phyloP scores from a whole-genome alignment of 2,329 filamentous ascomycete species.

The Aspergillus clavatus region DNA sequence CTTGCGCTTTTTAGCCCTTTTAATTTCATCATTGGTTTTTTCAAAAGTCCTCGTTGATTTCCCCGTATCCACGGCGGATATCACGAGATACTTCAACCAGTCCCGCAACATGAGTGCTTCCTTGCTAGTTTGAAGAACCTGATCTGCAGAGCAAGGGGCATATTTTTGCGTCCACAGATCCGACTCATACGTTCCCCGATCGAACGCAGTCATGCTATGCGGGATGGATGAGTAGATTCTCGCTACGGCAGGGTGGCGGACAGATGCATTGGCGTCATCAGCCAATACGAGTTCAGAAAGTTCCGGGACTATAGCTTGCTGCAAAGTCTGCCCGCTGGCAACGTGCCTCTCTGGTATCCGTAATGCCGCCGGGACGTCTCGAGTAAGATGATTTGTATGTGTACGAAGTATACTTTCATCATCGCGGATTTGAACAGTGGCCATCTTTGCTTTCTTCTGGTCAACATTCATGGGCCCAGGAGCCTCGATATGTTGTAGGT shows the following conservation, averaged over 20 bases:
- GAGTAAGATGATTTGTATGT: slow-evolving; percentile 7
- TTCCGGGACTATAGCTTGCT: slow-evolving; percentile 25
- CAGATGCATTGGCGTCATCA: slow-evolving; percentile 1
- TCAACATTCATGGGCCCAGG: slow-evolving; percentile 10
- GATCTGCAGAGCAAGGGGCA: slow-evolving; percentile 61
- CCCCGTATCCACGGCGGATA: slow-evolving; percentile 69
- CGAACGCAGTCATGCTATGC: slow-evolving; percentile 68
- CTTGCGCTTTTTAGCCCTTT: slow-evolving; percentile 58
- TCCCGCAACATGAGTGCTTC: slow-evolving; percentile 69
- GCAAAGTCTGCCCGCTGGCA: slow-evolving; percentile 27
- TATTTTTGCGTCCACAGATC: slow-evolving; percentile 80
- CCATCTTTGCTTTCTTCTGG: slow-evolving; percentile 37
- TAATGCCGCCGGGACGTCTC: slow-evolving; percentile 11
- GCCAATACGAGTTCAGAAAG: slow-evolving; percentile 20
- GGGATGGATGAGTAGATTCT: slow-evolving; percentile 58
- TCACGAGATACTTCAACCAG: slow-evolving; percentile 73
- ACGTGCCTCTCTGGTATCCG: slow-evolving; percentile 27
- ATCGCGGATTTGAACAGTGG: slow-evolving; percentile 28
- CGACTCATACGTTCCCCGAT: slow-evolving; percentile 69
- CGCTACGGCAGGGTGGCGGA: slow-evolving; percentile 54
- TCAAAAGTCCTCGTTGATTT: slow-evolving; percentile 26
- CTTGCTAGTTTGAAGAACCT: slow-evolving; percentile 69
- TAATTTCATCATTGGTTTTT: slow-evolving; percentile 27
- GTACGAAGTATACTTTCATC: slow-evolving; percentile 30
- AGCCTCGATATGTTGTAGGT: neutral